These are phyloP conservation scores for Sequoia sempervirens DNA, from an alignment of 75 land plant species.

Conservation along the genomic window DNA sequence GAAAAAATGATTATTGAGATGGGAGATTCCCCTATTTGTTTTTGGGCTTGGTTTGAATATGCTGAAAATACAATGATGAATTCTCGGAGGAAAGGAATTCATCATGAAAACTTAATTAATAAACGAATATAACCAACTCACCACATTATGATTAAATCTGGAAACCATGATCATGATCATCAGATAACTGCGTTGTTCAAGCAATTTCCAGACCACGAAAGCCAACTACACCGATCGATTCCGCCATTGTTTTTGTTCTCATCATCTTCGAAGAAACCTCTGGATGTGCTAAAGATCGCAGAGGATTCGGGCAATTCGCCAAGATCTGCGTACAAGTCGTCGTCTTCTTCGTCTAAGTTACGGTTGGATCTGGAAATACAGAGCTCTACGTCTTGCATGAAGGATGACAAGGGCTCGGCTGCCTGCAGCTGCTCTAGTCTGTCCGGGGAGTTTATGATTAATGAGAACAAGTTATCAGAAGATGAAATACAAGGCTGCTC, in stretches of 20 bases:
- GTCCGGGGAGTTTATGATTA: conserved; percentile 9
- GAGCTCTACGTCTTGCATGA: conserved; percentile 8
- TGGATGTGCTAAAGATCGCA: conserved; percentile 10
- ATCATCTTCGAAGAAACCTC: conserved; percentile 3
- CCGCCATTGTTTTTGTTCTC: conserved; percentile 1
- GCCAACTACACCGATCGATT: conserved; percentile 1
- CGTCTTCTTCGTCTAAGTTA: background rate
- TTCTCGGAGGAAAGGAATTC: background rate
- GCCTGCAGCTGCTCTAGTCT: background rate
- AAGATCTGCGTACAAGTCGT: conserved; percentile 26
- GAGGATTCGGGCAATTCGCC: conserved; percentile 27
- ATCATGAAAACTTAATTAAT: background rate
- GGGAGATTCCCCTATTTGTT: conserved; percentile 2
- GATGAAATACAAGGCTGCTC: background rate
- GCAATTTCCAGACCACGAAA: conserved; percentile 5
- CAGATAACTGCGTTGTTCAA: conserved; percentile 1
- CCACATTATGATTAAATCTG: background rate
- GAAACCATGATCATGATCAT: background rate
- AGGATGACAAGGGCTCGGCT: background rate
- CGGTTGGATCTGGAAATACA: background rate
- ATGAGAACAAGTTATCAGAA: conserved; percentile 10
- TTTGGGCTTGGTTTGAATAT: background rate
- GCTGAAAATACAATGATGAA: background rate
- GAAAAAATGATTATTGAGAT: conserved; percentile 2
- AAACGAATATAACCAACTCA: background rate